Base-by-base conservation (phyloP, 345 rosid genomes). In the Salix purpurea region DNA sequence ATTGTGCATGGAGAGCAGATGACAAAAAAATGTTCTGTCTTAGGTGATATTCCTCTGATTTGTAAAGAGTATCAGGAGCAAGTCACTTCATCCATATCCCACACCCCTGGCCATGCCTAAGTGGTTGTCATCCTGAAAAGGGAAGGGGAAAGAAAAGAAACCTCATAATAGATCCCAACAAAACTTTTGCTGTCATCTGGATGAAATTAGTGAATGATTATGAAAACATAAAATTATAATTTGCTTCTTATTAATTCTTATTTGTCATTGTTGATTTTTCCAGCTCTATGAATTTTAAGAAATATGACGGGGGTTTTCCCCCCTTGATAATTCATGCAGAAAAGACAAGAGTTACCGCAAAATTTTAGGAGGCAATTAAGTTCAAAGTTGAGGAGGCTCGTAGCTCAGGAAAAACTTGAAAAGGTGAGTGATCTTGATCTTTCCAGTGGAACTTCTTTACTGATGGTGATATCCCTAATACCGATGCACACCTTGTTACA, bases 321-420 rank as follows among this genome's bases (percentile, higher is more conserved):
- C 67, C 78, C 40, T 81, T 79, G 13, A 70, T 74, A 44, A 75
- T 83, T 83, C 39, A 26, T 82, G 88, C 98, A 94, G 97, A 85
- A 84, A 84, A 89, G 88, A 74, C 88, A 88, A 75, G 90, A 80
- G 77, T 88, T 89, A 81, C 90, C 97, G 36, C 87, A 74, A 77
- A 91, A 88, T 76, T 91, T 91, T 81, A 91, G 87, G 86, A 92
- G 90, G 87, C 79, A 73, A 76, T 89, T 94, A 71, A 82, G 87
- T 77, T 79, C 97, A 77, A 90, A 88, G 87, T 81, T 92, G 87
- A 90, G 93, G 85, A 89, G 95, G 83, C 88, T 94, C 80, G 94
- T 89, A 79, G 76, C 72, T n/a, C 90, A 86, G 85, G 92, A 86
- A 16, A 94, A 91, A 86, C 91, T 94, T 68, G 89, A 87, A 78